Conservation (phyloP, 202 grass and related monocot species). For the Schoenoplectus tabernaemontani region DNA sequence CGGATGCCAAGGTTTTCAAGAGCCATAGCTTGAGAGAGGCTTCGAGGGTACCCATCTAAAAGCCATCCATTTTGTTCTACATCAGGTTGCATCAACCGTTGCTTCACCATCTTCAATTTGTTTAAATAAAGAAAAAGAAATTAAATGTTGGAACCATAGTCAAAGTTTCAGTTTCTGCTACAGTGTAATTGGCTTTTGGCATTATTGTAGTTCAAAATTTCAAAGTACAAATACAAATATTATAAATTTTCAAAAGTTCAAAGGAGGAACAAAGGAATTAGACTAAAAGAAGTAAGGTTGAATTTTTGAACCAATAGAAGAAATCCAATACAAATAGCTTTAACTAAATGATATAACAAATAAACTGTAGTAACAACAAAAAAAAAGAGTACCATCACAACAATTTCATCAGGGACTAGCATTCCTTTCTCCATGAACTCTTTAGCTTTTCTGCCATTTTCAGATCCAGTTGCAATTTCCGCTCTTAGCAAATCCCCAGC, state of each 20-base stretch:
- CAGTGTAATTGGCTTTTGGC: not conserved
- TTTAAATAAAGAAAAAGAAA: not conserved
- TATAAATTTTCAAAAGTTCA: not conserved
- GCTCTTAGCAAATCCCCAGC: constrained; percentile 92
- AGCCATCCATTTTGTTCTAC: constrained; percentile 89
- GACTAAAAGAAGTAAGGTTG: not conserved
- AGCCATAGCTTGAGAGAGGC: constrained; percentile 78
- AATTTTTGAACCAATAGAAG: not conserved
- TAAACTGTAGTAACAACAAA: not conserved
- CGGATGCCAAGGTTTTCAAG: constrained; percentile 68
- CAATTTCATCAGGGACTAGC: constrained; percentile 87
- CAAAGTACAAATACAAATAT: not conserved
- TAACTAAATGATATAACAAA: not conserved
- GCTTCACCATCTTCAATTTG: constrained; percentile 73
- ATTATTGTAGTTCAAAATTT: not conserved
- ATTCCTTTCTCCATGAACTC: constrained; percentile 91
- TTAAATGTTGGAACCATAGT: not conserved
- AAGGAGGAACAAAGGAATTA: not conserved
- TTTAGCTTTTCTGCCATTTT: constrained; percentile 80
- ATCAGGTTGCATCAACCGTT: constrained; percentile 65
- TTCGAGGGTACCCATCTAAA: constrained; percentile 96
- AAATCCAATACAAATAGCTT: not conserved
- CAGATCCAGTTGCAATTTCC: constrained; percentile 63
- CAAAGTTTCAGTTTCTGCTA: not conserved
- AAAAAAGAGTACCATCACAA: constrained; percentile 51